Evolutionary conservation across 192 early-diverging fungal species (phyloP), one percentile per base, ranked within the genome.

Genomic region (Dispira simplex): DNA sequence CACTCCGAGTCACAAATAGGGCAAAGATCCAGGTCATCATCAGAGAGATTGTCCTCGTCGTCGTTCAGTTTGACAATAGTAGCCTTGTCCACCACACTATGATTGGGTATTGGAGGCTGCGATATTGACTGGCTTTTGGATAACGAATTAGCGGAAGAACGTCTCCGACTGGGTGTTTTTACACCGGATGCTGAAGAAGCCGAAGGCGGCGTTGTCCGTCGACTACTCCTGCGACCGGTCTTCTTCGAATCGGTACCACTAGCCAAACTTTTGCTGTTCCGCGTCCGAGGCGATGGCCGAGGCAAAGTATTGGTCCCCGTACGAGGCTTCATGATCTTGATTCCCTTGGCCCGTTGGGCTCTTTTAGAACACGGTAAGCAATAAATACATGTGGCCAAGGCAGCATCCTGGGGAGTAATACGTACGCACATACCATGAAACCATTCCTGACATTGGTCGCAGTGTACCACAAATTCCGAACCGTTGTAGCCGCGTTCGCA

Each of bases 1-100:
- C 59, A 62, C 43, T 62, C 59, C 12, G 59, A 32, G 28, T 62
- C 59, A 45, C 59, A 62, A 18, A 62, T 45, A 20, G 59, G 59
- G 23, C 59, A 62, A 25, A 62, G 44, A 45, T 62, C 59, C 43
- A 62, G 44, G 8, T 62, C 59, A n/a, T 62, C 59, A 45, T 44
- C 44, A 2, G 26, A 28, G 16, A n/a, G 13, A 39, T 39, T 14
- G 25, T 14, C 59, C 51, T 26, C 3, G 26, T 26, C 18, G 51
- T 20, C 51, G 51, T 53, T 25, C 51, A 39, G 32, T 39, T 39
- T 39, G 32, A 39, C 32, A 39, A 39, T 39, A 39, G 32, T 39
- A 6, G 32, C 1, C 32, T 1, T 39, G 6, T 39, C 32, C 32
- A 39, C 32, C 32, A 4, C 32, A 39, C 6, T 39, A 39, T 6